Base-by-base conservation (phyloP, 2,329 filamentous ascomycete species). In the Tolypocladium inflatum region DNA sequence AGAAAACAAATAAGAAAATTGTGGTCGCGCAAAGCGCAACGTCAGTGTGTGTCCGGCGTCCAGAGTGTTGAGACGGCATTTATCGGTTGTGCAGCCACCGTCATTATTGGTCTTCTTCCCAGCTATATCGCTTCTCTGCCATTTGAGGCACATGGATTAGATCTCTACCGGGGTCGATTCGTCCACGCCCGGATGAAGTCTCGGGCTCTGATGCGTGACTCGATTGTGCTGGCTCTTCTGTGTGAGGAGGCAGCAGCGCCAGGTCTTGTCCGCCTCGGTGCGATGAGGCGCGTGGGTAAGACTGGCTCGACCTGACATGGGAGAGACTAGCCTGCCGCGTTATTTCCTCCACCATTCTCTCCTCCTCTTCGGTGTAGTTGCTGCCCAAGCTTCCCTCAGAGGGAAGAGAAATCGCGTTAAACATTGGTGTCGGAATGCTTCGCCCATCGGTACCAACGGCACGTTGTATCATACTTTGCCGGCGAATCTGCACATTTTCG, bases 341-440 rank as follows among this genome's bases (percentile, higher is more conserved):
- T 45, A 70, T 57, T 56, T 69, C 68, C 42, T 67, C 66, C 38
- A 64, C 65, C 15, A 69, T 63, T 8, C 68, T 66, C 59, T 79
- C 77, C 60, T 84, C 79, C 30, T 83, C 78, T 11, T 81, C 76
- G 0, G 81, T 84, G 62, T 76, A 84, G 58, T 84, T 82, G 65
- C 81, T 84, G 23, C 81, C 80, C 9, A 84, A 66, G 2, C 80
- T 83, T 58, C 52, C 60, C 61, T 69, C 53, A 58, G 71, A 59
- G 57, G 63, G 51, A 15, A 57, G 55, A 15, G 61, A 61, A 10
- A 60, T 51, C 0, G 61, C 52, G 30, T 58, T 59, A 10, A 62
- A 57, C 10, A 57, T 42, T 21, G 55, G 35, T 3, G 42, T 30
- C 17, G 60, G 52, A 21, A 45, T 42, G 52, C 55, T 53, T 23